Evolutionary conservation across 345 rosid species (phyloP), one percentile per base, ranked within the genome.

Genomic region (Arabidopsis arenosa): DNA sequence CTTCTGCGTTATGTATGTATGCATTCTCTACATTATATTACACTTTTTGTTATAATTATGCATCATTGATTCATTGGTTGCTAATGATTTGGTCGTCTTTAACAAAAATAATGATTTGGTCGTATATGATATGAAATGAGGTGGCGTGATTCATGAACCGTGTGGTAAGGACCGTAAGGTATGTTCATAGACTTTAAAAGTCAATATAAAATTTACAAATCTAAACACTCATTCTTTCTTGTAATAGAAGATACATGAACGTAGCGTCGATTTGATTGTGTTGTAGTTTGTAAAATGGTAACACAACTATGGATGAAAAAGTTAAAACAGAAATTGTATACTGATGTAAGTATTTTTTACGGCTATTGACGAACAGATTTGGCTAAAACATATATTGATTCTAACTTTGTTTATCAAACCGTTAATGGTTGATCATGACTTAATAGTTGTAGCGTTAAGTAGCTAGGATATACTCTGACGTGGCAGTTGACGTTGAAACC

Each of bases 61-160:
- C 56, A 57, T 32, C 26, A 64, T 23, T 66, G 73, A 48, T 66
- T 57, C 66, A 45, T 66, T 60, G 73, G 54, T 66, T 49, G 61
- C 53, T 48, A 37, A 58, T 66, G 33, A 66, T 74, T 45, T 74
- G 30, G 70, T 74, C 48, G 33, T 12, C 47, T 13, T 12, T 12
- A 41, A 41, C n/a, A 41, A 41, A 40, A 40, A 41, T 11, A 11
- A 41, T 11, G 12, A 12, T 18, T 18, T 18, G 21, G 21, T 18
- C 21, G 21, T 18, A 18, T 18, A 18, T 18, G 74, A 75, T 75
- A 28, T 68, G 40, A 30, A 52, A 51, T 32, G 75, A 61, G 33
- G 21, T 68, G 70, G 7, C 33, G 8, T 15, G 74, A 61, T 68
- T 52, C 69, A 61, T 52, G 70, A 75, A 68, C 69, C 48, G 69